Conservation (phyloP, 2,329 filamentous ascomycete genomes). For the Colletotrichum endophyticum region DNA sequence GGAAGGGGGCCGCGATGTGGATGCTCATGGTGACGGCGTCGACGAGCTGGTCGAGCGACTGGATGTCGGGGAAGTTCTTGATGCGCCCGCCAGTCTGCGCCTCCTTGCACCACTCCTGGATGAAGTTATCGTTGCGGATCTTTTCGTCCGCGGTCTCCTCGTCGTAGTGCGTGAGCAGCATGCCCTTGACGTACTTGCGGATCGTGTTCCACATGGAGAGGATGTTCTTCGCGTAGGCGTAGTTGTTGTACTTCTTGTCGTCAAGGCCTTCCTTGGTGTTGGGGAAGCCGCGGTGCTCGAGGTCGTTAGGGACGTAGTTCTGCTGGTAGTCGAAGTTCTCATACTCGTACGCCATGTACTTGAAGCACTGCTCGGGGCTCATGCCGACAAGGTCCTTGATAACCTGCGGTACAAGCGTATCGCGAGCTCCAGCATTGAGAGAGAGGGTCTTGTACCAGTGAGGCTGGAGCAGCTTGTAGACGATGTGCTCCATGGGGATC, state of each 20-base stretch:
- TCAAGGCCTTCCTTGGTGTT: slow-evolving; percentile 32
- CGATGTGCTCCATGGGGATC: slow-evolving; percentile 43
- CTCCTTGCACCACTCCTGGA: slow-evolving; percentile 46
- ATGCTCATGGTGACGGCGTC: slow-evolving; percentile 57
- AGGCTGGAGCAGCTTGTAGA: slow-evolving; percentile 47
- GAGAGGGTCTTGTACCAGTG: slow-evolving; percentile 57
- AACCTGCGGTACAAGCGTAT: slow-evolving; percentile 47
- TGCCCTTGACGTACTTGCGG: slow-evolving; percentile 43
- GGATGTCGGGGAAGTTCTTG: slow-evolving; percentile 46
- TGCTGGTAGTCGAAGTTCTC: slow-evolving; percentile 47
- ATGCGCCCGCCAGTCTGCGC: slow-evolving; percentile 43
- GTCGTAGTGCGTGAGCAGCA: slow-evolving; percentile 39
- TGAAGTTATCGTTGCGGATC: slow-evolving; percentile 29
- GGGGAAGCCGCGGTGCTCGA: slow-evolving; percentile 47
- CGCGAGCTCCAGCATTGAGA: slow-evolving; percentile 51
- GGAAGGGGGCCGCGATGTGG: slow-evolving; percentile 54
- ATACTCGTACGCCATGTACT: slow-evolving; percentile 44
- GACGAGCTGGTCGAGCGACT: slow-evolving; percentile 42
- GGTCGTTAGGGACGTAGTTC: slow-evolving; percentile 51
- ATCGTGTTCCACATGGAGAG: slow-evolving; percentile 47
- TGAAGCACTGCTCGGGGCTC: slow-evolving; percentile 36
- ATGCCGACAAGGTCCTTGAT: slow-evolving; percentile 48
- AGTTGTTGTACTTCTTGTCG: slow-evolving; percentile 48
- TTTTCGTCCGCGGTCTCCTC: slow-evolving; percentile 32
- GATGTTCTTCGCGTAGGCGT: slow-evolving; percentile 52